Base-by-base conservation (phyloP, 2,329 filamentous ascomycete species). In the Fusarium pseudoanthophilum region DNA sequence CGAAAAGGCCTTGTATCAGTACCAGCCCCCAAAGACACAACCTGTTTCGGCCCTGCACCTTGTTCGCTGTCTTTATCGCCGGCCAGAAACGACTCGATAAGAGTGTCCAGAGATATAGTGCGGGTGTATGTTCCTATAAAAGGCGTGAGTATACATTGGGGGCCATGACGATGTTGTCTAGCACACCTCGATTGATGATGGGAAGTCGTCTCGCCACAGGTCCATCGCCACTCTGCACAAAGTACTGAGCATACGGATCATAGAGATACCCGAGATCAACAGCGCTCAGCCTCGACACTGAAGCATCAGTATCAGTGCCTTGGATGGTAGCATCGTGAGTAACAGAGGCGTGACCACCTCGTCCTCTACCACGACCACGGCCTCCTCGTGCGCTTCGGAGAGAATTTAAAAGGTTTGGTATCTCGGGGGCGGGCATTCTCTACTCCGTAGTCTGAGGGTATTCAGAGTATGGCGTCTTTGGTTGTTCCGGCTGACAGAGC, bases 1-100 rank as follows among this genome's bases (percentile, higher is more conserved):
- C 94, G 91, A 78, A 98, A 95, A 67, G 91, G 92, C 21, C 96
- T 90, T 11, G 96, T 98, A 80, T 99, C 96, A 16, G 95, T 97
- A 30, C 96, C 96, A 21, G 96, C 95, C 36, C 96, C 96, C 2
- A 99, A 88, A 0, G 95, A 98, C 69, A 99, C 88, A 67, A 99
- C 94, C 80, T 99, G 96, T 70, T 89, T 90, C 49, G 83, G 69
- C 5, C 77, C 60, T 32, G 66, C 30, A 26, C 69, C 34, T n/a
- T 75, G 74, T 39, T 76, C 72, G 4, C 73, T 72, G 7, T 75
- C 69, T 28, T 79, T 77, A 42, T 78, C 75, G 16, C 80, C 77
- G 7, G 84, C 80, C 18, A 98, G 85, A 78, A 98, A 98, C 13
- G 85, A 85, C 58, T 89, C 81, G 45, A 98, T 89, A 2, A 99